Evolutionary conservation across 495 filamentous ascomycete genomes (phyloP), one percentile per base, ranked within the genome.

Genomic region (Chaetomium tenue): DNA sequence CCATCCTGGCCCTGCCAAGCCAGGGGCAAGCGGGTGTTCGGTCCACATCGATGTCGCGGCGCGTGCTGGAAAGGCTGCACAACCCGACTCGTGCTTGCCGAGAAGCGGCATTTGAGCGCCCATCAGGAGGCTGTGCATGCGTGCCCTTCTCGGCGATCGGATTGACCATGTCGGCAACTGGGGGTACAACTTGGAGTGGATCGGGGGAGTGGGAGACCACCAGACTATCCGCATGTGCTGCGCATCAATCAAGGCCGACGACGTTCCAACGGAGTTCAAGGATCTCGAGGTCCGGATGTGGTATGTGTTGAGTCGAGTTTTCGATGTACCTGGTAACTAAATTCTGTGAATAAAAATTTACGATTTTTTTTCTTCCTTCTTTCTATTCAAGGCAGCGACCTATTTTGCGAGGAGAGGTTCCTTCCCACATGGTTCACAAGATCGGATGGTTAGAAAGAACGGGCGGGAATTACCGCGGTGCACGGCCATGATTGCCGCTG

Each of bases 11-110:
- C 7, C 48, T 50, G 22, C 60, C 30, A 39, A 51, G 58, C n/a
- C 58, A 30, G 57, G 40, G 40, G 15, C 26, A n/a, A 6, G 22
- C n/a, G 42, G 12, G 22, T 3, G 25, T 40, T 30, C 23, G 60
- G 53, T 42, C 61, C 54, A 63, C 61, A 57, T 20, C 53, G 33
- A 39, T n/a, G 42, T 63, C 52, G 61, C 60, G 39, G 51, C 8
- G 54, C 26, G 40, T 18, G 42, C 22, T 57, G 51, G 48, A 42
- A 23, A 39, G 23, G 26, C 15, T n/a, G 50, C n/a, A 44, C 22
- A 15, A 51, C 46, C 47, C 58, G 60, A 62, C 22, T 63, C 50
- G 60, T 47, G 51, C 16, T 16, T 46, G 51, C 60, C 50, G 50
- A 55, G 50, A 63, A 46, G 60, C 47, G 33, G 59, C 30, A 42